Percentiles rank a stretch among this genome's conserved stretches.
Conservation (phyloP, 2,329 filamentous ascomycete genomes). For the Mycosphaerella sp. region DNA sequence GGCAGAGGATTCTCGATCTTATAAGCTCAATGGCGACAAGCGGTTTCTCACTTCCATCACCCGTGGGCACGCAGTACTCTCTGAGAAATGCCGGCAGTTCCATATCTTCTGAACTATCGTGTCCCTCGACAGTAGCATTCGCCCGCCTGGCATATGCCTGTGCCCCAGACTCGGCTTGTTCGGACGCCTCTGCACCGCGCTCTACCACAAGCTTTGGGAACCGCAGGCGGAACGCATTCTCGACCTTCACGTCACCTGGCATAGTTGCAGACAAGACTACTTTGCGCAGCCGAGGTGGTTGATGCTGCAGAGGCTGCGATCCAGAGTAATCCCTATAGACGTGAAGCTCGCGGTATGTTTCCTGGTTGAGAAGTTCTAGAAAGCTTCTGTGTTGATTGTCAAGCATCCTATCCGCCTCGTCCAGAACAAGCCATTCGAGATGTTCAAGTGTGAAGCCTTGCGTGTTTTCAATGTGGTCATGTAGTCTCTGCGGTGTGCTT, state of each 20-base stretch:
- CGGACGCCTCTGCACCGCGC: constrained; percentile 45
- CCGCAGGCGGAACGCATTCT: constrained; percentile 65
- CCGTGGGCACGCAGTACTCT: constrained; percentile 46
- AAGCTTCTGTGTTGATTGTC: constrained; percentile 52
- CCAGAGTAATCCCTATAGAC: constrained; percentile 8
- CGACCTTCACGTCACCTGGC: constrained; percentile 74
- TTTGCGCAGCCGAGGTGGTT: constrained; percentile 46
- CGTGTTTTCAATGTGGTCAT: constrained; percentile 83
- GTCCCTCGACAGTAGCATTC: constrained; percentile 17
- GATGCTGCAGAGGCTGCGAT: background rate
- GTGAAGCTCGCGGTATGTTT: constrained; percentile 18
- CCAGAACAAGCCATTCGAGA: constrained; percentile 82
- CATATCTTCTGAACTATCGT: constrained; percentile 38
- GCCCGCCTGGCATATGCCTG: constrained; percentile 14
- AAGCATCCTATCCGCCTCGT: constrained; percentile 87
- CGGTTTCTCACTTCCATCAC: constrained; percentile 54
- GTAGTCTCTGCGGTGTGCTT: constrained; percentile 83
- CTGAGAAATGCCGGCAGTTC: constrained; percentile 50
- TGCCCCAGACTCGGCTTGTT: constrained; percentile 14
- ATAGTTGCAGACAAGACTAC: constrained; percentile 87
- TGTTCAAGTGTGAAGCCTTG: constrained; percentile 71
- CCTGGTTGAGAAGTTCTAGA: constrained; percentile 23
- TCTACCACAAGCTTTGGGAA: constrained; percentile 72
- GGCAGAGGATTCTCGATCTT: constrained; percentile 43
- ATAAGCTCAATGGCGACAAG: constrained; percentile 78